A percentile compares a stretch with the other conserved stretches of the same genome.
These are phyloP conservation scores for Solanum appendiculatum DNA, from an alignment of 257 asterid species.

Conservation along the genomic window DNA sequence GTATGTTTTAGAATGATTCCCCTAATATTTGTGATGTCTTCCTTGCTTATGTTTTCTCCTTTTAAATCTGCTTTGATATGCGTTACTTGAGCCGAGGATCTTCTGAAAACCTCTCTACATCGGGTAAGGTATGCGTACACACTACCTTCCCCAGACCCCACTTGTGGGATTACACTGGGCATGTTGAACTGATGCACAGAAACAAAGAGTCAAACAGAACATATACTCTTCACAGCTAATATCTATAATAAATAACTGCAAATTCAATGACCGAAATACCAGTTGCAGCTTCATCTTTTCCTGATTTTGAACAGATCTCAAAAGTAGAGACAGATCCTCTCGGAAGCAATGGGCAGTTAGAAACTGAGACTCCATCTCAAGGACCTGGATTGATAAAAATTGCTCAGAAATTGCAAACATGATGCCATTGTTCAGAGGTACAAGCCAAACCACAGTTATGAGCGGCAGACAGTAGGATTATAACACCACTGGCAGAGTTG, in stretches of 20 bases:
- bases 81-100: neutral
- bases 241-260: neutral
- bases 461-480: neutral
- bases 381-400: constrained; percentile 43
- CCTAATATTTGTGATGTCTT: neutral
- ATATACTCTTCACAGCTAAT: neutral
- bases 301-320: constrained; percentile 71
- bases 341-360: constrained; percentile 59
- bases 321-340: constrained; percentile 68
- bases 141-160: neutral
- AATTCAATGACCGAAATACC: constrained; percentile 27
- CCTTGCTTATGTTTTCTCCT: neutral
- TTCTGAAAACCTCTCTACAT: neutral
- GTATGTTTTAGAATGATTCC: neutral
- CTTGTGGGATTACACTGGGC: neutral
- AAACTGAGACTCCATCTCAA: constrained; percentile 64
- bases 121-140: neutral
- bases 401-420: neutral
- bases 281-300: constrained; percentile 88
- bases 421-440: neutral
- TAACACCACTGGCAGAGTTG: neutral
- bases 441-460: neutral
- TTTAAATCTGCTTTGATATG: neutral
- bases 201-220: neutral
- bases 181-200: neutral